Percentiles rank a stretch among this genome's conserved stretches.
These are phyloP conservation scores for Colletotrichum australisinense DNA, from an alignment of 2,329 filamentous ascomycete genomes.

Conservation along the genomic window DNA sequence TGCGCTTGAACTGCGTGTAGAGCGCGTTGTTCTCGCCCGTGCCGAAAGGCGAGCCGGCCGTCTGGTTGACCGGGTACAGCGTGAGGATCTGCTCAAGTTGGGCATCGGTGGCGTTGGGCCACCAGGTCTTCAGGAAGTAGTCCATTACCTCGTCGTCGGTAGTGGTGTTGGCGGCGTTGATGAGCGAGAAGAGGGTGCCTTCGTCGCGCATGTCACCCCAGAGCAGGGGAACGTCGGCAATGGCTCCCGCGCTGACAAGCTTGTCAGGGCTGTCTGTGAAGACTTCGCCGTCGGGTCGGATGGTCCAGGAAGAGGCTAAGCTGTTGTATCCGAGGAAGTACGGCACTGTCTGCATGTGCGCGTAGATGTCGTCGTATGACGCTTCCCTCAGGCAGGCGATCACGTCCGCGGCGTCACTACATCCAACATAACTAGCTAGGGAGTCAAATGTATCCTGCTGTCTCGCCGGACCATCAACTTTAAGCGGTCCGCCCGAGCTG, in stretches of 20 bases:
- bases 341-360: conserved; percentile 52
- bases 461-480: conserved; percentile 64
- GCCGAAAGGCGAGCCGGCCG: conserved; percentile 69
- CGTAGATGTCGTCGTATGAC: not conserved
- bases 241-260: conserved; percentile 58
- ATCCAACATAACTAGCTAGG: conserved; percentile 63
- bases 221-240: conserved; percentile 70
- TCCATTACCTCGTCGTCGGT: conserved; percentile 54
- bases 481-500: conserved; percentile 65
- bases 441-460: conserved; percentile 65
- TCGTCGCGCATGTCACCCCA: conserved; percentile 71
- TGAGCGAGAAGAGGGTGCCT: conserved; percentile 71
- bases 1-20: conserved; percentile 73
- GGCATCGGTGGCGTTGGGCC: conserved; percentile 49
- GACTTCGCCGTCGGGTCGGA: conserved; percentile 66
- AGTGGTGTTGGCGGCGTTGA: conserved; percentile 68
- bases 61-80: conserved; percentile 59
- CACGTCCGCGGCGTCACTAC: conserved; percentile 57
- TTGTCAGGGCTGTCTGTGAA: conserved; percentile 66
- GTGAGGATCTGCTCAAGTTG: conserved; percentile 64
- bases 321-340: conserved; percentile 68
- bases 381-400: conserved; percentile 64
- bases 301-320: conserved; percentile 69
- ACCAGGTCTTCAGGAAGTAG: conserved; percentile 58
- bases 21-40: conserved; percentile 67